Percentiles rank a stretch among this genome's conserved stretches.
These are phyloP conservation scores for Adansonia madagascariensis DNA, from an alignment of 441 rosid species.

Conservation along the genomic window DNA sequence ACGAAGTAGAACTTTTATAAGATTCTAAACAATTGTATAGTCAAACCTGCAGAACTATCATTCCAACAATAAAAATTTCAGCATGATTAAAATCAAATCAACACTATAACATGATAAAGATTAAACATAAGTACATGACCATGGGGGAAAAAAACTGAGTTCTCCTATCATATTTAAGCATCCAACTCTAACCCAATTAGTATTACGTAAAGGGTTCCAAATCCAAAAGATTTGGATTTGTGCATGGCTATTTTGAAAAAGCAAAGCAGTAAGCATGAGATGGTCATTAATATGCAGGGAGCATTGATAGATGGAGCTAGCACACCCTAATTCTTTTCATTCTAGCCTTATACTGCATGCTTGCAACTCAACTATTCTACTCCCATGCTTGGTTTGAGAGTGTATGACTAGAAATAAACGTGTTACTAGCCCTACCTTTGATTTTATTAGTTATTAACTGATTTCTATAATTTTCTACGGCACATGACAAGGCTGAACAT, in stretches of 20 bases:
- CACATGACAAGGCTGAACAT: not conserved
- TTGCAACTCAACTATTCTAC: not conserved
- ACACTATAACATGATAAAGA: not conserved
- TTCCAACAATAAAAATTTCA: not conserved
- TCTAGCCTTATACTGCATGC: not conserved
- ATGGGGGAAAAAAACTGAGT: not conserved
- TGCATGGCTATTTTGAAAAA: not conserved
- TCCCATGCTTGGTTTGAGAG: not conserved
- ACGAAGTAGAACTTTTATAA: not conserved
- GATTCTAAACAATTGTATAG: not conserved
- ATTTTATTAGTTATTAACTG: not conserved
- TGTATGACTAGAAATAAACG: not conserved
- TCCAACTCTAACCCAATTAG: not conserved
- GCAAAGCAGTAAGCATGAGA: slow-evolving; percentile 7
- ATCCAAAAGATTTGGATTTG: not conserved
- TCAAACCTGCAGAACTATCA: not conserved
- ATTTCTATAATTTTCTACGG: not conserved
- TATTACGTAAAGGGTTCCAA: not conserved
- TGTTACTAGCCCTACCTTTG: not conserved
- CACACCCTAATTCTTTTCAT: slow-evolving; percentile 21
- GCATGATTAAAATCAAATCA: not conserved
- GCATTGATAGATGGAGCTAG: not conserved
- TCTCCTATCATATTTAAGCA: not conserved
- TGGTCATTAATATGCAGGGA: not conserved
- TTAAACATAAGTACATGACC: not conserved